phyloP scores from a whole-genome alignment of 1,139 yeast species.

The Candida pseudoviswanathii region DNA sequence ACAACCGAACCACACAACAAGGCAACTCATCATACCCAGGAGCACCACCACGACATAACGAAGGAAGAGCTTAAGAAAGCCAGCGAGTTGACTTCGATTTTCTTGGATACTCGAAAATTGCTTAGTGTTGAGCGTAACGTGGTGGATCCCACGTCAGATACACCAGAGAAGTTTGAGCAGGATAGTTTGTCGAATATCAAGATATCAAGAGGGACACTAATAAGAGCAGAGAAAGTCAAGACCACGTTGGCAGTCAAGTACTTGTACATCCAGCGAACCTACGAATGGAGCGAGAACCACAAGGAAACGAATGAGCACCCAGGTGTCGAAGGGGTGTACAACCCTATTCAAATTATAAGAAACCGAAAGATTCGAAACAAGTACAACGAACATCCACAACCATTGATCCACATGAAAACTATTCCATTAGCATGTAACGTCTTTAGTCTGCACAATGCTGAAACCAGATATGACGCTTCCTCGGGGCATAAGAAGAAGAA shows the following conservation, averaged over 20 bases:
- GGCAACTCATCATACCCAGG: not conserved
- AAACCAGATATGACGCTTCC: slow-evolving; percentile 19
- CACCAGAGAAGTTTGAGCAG: not conserved
- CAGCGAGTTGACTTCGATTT: slow-evolving; percentile 43
- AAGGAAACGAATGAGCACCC: slow-evolving; percentile 27
- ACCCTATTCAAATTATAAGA: slow-evolving; percentile 79
- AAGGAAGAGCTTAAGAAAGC: slow-evolving; percentile 35
- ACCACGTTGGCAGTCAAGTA: slow-evolving; percentile 55
- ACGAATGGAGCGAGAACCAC: slow-evolving; percentile 22
- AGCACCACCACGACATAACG: slow-evolving; percentile 4
- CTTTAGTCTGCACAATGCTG: slow-evolving; percentile 43
- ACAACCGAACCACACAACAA: too few relatives aligned
- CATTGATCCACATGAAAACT: slow-evolving; percentile 29
- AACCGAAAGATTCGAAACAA: slow-evolving; percentile 60
- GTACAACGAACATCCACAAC: slow-evolving; percentile 42
- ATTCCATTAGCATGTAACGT: slow-evolving; percentile 57
- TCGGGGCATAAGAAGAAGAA: slow-evolving; percentile 19
- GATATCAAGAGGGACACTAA: slow-evolving; percentile 40
- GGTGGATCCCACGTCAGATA: slow-evolving; percentile 24
- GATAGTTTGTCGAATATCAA: slow-evolving; percentile 11
- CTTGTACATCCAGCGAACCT: slow-evolving; percentile 44
- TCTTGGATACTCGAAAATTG: slow-evolving; percentile 45
- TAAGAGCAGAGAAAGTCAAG: slow-evolving; percentile 57
- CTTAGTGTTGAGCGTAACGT: slow-evolving; percentile 47
- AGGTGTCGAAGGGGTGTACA: slow-evolving; percentile 68